phyloP scores from a whole-genome alignment of 192 early-diverging fungal genomes.

The Powellomyces hirtus region DNA sequence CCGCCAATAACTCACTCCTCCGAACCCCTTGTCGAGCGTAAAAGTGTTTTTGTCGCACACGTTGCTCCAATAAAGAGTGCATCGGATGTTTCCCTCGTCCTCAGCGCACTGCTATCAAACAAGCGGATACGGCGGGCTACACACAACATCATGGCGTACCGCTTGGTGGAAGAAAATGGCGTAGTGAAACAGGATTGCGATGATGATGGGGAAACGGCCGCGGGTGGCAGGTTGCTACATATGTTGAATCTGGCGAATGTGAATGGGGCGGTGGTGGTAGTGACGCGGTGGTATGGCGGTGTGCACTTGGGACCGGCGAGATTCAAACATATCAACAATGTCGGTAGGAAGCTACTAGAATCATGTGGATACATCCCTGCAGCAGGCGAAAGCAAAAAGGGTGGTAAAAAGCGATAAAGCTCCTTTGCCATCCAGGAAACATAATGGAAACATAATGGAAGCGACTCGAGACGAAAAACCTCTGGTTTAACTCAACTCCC shows the following conservation, averaged over 20 bases:
- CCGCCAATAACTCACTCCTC: slow-evolving; percentile 54
- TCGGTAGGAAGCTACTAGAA: slow-evolving; percentile 68
- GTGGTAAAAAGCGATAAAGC: background rate
- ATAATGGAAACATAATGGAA: no score
- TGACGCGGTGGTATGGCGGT: slow-evolving; percentile 88
- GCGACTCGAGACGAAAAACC: no score
- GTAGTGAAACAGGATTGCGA: slow-evolving; percentile 71
- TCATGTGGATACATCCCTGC: slow-evolving; percentile 49
- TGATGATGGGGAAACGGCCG: slow-evolving; percentile 93
- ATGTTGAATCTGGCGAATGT: slow-evolving; percentile 74
- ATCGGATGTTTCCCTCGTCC: slow-evolving; percentile 52
- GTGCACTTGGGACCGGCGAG: slow-evolving; percentile 77
- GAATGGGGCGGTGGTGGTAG: slow-evolving; percentile 76
- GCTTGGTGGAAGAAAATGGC: slow-evolving; percentile 60
- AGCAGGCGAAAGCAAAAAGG: background rate
- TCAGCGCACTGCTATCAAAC: slow-evolving; percentile 58
- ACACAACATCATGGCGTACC: slow-evolving; percentile 89
- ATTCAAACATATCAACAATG: slow-evolving; percentile 92
- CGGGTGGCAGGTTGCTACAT: slow-evolving; percentile 77
- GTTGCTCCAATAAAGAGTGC: slow-evolving; percentile 56
- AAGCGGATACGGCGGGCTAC: slow-evolving; percentile 73
- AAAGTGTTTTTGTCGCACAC: slow-evolving; percentile 84
- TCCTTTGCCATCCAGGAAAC: no score
- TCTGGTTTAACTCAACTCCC: no score
- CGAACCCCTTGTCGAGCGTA: slow-evolving; percentile 68